Base-by-base conservation (phyloP, 2,329 filamentous ascomycete species). In the Beauveria brongniartii region DNA sequence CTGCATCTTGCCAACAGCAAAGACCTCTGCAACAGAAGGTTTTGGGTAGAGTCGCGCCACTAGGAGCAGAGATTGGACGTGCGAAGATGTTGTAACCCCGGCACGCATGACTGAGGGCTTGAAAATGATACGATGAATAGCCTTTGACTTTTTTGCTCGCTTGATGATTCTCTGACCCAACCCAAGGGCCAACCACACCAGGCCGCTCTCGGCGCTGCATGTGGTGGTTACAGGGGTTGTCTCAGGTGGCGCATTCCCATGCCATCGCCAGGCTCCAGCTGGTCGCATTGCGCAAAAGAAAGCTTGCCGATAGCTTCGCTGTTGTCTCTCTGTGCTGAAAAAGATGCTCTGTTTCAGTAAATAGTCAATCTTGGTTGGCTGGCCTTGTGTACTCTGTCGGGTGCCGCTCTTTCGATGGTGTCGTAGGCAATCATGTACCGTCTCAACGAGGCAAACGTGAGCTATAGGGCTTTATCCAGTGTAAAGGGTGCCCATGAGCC, bases 401-500 rank as follows among this genome's bases (percentile, higher is more conserved):
- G 34, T n/a, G 28, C 10, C 34, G 47, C 24, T 44, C 24, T 24
- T 22, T 37, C 22, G 6, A 20, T 59, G 16, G 28, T 20, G 47
- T 43, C 26, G n/a, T 22, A 3, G 24, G 18, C 7, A 8, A 5
- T n/a, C 3, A n/a, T 18, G 18, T 22, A 20, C n/a, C 47, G 12
- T 12, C 26, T 44, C 37, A 10, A 26, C 47, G 24, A 24, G 9
- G 24, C 28, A 59, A 59, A 59, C 7, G 52, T 59, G 37, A 44
- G 22, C 8, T 46, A 24, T n/a, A 59, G 48, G 47, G 56, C 56
- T 52, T 59, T 52, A 20, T 59, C n/a, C 47, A 58, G 34, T 8
- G 47, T 37, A 46, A 44, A 59, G 47, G 47, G 56, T 26, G 47
- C 56, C 47, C 47, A 44, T 34, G 47, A 22, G 56, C 56, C 56